Conservation (phyloP, 345 rosid genomes). For the Lumnitzera littorea region DNA sequence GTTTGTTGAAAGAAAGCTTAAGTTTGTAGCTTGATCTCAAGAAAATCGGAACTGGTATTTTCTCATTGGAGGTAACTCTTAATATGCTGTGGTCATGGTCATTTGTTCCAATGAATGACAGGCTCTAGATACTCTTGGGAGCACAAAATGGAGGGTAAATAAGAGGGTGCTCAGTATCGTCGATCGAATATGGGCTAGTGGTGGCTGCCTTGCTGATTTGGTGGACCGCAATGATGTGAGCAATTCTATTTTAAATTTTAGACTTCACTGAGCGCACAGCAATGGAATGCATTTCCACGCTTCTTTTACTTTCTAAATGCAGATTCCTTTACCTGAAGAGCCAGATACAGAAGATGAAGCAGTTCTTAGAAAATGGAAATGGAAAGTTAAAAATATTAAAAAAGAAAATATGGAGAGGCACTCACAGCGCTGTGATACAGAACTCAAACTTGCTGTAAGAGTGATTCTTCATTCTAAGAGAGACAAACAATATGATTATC, state of each 20-base stretch:
- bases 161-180: constrained; percentile 70
- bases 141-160: constrained; percentile 89
- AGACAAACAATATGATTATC: background rate
- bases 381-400: constrained; percentile 59
- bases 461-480: constrained; percentile 1
- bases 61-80: background rate
- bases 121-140: constrained; percentile 96
- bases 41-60: no score
- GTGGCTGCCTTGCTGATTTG: constrained; percentile 76
- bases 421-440: constrained; percentile 87
- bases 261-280: no score
- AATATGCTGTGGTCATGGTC: background rate
- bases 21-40: no score
- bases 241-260: background rate
- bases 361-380: constrained; percentile 72
- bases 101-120: constrained; percentile 18
- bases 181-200: constrained; percentile 91
- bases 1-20: constrained; percentile 22
- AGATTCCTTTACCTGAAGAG: constrained; percentile 72
- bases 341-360: constrained; percentile 65
- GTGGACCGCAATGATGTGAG: constrained; percentile 87
- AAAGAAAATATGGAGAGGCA: constrained; percentile 87
- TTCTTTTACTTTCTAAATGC: constrained; percentile 3
- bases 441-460: constrained; percentile 93
- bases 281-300: background rate